Conservation (phyloP, 2,329 filamentous ascomycete species). For the Ustulina deusta region DNA sequence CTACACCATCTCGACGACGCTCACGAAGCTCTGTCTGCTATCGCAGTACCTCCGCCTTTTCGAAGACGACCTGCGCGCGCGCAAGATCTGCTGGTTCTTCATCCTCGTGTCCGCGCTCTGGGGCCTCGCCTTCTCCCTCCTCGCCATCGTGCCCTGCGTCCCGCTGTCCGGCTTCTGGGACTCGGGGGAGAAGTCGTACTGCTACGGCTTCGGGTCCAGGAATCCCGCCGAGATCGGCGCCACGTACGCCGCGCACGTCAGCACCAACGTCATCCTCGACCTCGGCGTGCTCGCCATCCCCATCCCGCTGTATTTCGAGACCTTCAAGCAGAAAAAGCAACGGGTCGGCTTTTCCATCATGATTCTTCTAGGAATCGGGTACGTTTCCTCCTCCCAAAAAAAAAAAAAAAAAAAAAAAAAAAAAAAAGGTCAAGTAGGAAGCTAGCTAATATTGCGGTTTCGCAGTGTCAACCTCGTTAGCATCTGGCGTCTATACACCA, state of each 20-base stretch:
- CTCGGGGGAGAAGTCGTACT: constrained; percentile 37
- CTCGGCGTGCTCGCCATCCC: constrained; percentile 51
- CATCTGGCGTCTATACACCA: constrained; percentile 51
- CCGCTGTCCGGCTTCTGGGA: constrained; percentile 52
- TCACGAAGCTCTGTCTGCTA: constrained; percentile 55
- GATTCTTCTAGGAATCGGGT: constrained; percentile 51
- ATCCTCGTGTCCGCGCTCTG: constrained; percentile 47
- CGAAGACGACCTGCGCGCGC: constrained; percentile 38
- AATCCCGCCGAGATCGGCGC: constrained; percentile 43
- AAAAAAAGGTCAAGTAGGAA: too few relatives aligned
- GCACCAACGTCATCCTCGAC: constrained; percentile 51
- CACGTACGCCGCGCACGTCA: constrained; percentile 49
- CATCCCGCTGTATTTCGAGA: constrained; percentile 48
- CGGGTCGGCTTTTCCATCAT: constrained; percentile 49
- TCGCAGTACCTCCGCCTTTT: constrained; percentile 55
- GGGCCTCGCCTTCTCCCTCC: constrained; percentile 49
- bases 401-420: background rate
- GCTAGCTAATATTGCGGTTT: constrained; percentile 7
- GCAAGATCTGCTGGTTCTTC: constrained; percentile 45
- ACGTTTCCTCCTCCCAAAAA: constrained; percentile 38
- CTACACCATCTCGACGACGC: constrained; percentile 51
- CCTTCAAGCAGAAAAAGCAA: constrained; percentile 47
- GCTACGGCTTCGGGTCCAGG: constrained; percentile 52
- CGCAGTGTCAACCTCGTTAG: constrained; percentile 49
- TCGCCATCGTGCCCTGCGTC: constrained; percentile 51